Evolutionary conservation across 1,139 yeast species (phyloP).

Genomic region (Debaryomyces subglobosus): DNA sequence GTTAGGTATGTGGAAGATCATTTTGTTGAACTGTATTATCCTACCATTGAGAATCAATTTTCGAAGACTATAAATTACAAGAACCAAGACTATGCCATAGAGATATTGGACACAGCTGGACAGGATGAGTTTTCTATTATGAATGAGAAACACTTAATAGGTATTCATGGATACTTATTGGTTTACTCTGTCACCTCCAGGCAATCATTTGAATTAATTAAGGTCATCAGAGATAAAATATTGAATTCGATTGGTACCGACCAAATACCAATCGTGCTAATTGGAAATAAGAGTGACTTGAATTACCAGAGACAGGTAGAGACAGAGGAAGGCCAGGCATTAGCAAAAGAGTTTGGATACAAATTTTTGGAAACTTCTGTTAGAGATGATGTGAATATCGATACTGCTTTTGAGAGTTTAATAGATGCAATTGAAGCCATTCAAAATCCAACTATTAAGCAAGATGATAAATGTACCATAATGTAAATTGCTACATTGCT

Average conservation of each 20-base stretch:
- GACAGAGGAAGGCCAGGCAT: conserved; percentile 60
- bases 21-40: conserved; percentile 87
- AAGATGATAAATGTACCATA: conserved; percentile 43
- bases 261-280: conserved; percentile 74
- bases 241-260: conserved; percentile 75
- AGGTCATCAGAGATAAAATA: conserved; percentile 81
- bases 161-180: conserved; percentile 82
- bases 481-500: conserved; percentile 20
- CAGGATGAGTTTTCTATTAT: conserved; percentile 87
- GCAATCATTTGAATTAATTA: conserved; percentile 77
- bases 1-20: conserved; percentile 88
- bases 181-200: conserved; percentile 83
- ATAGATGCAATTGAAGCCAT: conserved; percentile 71
- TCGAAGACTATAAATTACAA: conserved; percentile 70
- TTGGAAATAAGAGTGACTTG: conserved; percentile 84
- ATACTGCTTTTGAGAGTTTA: conserved; percentile 64
- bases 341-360: conserved; percentile 65
- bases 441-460: conserved; percentile 49
- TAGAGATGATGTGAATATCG: conserved; percentile 69
- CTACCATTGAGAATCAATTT: conserved; percentile 91
- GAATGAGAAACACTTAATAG: conserved; percentile 80
- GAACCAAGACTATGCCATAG: conserved; percentile 80
- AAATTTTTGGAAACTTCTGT: conserved; percentile 84
- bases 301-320: conserved; percentile 67
- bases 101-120: conserved; percentile 93